Evolutionary conservation across 768 basidiomycete genomes (phyloP).

Genomic region (Tricholoma furcatifolium): DNA sequence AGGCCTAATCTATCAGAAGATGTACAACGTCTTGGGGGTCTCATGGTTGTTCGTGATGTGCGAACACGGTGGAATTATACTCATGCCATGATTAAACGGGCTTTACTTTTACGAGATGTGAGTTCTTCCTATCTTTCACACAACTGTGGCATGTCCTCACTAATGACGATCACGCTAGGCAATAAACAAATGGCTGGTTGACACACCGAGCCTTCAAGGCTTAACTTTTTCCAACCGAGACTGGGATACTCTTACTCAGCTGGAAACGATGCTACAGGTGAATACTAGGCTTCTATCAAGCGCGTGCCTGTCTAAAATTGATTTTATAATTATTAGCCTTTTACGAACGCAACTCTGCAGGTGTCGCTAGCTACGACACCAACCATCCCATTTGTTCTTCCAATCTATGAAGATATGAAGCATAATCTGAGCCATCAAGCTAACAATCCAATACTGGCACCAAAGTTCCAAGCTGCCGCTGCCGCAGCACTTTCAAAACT

Average conservation of each 20-base stretch:
- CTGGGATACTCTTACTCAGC: slow-evolving; percentile 19
- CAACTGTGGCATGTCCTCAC: not conserved
- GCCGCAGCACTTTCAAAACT: slow-evolving; percentile 25
- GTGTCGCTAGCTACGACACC: slow-evolving; percentile 24
- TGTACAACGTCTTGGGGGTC: no score
- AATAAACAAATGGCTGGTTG: slow-evolving; percentile 32
- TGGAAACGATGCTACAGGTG: slow-evolving; percentile 22
- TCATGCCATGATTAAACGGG: slow-evolving; percentile 31
- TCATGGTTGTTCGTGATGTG: slow-evolving; percentile 31
- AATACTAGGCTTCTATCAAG: no score
- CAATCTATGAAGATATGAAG: slow-evolving; percentile 26
- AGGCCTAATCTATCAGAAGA: no score
- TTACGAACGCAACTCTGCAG: slow-evolving; percentile 26
- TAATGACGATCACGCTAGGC: slow-evolving; percentile 19
- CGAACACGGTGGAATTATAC: slow-evolving; percentile 34
- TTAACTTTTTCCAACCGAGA: no score
- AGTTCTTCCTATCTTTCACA: not conserved
- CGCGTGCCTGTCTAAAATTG: no score
- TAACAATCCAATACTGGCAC: not conserved
- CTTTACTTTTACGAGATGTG: slow-evolving; percentile 22
- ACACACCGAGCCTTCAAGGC: no score
- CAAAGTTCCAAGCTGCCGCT: slow-evolving; percentile 19
- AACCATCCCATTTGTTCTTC: slow-evolving; percentile 30
- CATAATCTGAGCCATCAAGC: slow-evolving; percentile 14
- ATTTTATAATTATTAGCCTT: slow-evolving; percentile 18